Conservation (phyloP, 805 yeast species). For the Diddensiella transvaalensis region DNA sequence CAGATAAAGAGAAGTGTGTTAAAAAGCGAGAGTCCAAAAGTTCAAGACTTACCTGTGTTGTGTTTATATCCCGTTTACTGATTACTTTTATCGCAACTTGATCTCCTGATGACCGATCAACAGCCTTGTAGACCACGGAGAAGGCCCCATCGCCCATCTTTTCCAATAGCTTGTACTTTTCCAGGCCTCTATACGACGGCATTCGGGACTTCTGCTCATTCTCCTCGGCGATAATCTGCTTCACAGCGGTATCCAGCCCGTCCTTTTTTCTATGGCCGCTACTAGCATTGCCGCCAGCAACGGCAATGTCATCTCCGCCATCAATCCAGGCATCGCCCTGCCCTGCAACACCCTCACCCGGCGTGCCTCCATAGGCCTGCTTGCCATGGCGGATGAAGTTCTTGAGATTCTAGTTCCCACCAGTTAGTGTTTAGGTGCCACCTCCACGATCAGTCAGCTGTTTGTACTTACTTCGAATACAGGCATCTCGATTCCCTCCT, state of each 20-base stretch:
- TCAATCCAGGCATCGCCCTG: not conserved
- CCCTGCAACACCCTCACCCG: not conserved
- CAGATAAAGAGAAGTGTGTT: not conserved
- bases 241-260: constrained; percentile 36
- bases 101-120: constrained; percentile 41
- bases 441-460: not conserved
- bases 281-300: not conserved
- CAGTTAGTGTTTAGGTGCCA: not conserved
- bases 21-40: not conserved
- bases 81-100: constrained; percentile 75
- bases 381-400: constrained; percentile 64
- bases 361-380: constrained; percentile 41
- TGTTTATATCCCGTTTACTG: constrained; percentile 49
- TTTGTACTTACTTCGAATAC: constrained; percentile 18
- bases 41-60: constrained; percentile 31
- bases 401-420: constrained; percentile 43
- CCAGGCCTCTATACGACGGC: constrained; percentile 40
- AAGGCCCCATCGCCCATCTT: constrained; percentile 75
- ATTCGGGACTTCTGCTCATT: constrained; percentile 29
- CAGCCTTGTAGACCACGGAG: constrained; percentile 75
- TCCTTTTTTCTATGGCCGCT: constrained; percentile 7
- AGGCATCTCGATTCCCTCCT: constrained; percentile 12
- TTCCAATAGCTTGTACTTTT: constrained; percentile 34
- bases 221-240: constrained; percentile 40
- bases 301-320: not conserved